Evolutionary conservation across 129 eudicot species (phyloP).

Genomic region (Daucus carota): DH1_v3.0 NC_030387.2:41185501-41186000

Average conservation of each 20-base stretch:
- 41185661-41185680: conserved; percentile 1
- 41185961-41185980: conserved; percentile 1
- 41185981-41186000: neutral
- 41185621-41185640: neutral
- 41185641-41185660: neutral
- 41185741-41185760: no score
- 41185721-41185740: no score
- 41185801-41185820: no score
- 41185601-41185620: no score
- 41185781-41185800: no score
- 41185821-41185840: neutral
- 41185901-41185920: conserved; percentile 3
- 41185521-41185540: neutral
- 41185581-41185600: no score
- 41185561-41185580: no score
- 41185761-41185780: no score
- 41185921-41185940: neutral
- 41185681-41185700: no score
- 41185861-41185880: conserved; percentile 1
- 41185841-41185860: neutral
- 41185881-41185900: conserved; percentile 3
- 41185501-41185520: neutral
- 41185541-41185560: neutral
- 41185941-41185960: conserved; percentile 7
- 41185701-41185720: no score